Base-by-base conservation (phyloP, 108 stramenopile genomes). In the Nannochloropsis salina region DNA sequence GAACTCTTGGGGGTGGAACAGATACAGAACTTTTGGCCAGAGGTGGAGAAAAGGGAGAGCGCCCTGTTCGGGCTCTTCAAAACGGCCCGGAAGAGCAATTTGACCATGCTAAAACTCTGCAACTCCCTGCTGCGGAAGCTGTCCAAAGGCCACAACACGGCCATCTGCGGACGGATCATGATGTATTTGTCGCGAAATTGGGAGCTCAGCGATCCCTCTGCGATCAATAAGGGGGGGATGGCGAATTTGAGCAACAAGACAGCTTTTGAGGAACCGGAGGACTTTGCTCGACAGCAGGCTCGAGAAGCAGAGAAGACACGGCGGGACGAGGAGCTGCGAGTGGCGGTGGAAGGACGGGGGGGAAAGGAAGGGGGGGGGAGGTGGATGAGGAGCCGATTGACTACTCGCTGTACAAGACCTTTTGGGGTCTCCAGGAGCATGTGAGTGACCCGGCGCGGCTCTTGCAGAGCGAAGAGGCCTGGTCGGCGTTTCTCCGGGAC, bases 401-500 rank as follows among this genome's bases (percentile, higher is more conserved):
- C 84, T 90, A 90, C 42, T 42, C 86, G 51, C 83, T 90, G 45
- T 90, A 90, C 86, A 45, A 82, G 74, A 42, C 88, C 31, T 90
- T 90, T 44, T 90, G 89, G 89, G 86, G 87, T 18, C 88, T 90
- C 18, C 89, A 90, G 44, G 43, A 85, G 42, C 86, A 86, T 82
- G 47, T 81, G 41, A 82, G 82, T 18, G n/a, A 83, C 43, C 86
- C 80, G 79, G 82, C 82, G 74, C 43, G 42, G 83, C 82, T 45
- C 61, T 79, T 86, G 9, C 82, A 86, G 83, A 82, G 86, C 44
- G 83, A 42, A 11, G 83, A 18, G 42, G 83, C 86, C n/a, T 86
- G 86, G 86, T 41, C 41, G 74, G 86, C 45, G 41, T 44, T 86
- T 40, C 47, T 83, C 11, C 61, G 12, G 18, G 82, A 83, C 31